Base-by-base conservation (phyloP, 2,329 filamentous ascomycete species). In the Cytospora piceae region DNA sequence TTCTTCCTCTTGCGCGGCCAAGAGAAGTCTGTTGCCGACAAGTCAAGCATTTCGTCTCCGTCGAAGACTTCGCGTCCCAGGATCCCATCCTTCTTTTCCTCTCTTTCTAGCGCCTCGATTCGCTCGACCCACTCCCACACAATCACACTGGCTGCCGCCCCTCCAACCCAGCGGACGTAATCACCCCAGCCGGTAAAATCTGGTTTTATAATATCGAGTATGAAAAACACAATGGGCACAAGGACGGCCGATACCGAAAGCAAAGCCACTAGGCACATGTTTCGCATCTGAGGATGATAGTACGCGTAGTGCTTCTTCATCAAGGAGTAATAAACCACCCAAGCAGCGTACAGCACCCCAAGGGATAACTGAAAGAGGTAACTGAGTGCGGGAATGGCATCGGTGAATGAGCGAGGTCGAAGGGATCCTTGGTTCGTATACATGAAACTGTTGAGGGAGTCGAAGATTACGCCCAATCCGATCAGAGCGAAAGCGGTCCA, bases 71-170 rank as follows among this genome's bases (percentile, higher is more conserved):
- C 94, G 69, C 94, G 84, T 4, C 94, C 94, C 1, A 97, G 79
- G 63, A 97, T 96, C 0, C 94, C 94, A 71, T 96, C 93, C 77
- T 96, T 96, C 77, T 94, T 93, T 75, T 97, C 93, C 76, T 97
- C 93, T 70, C 94, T 87, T 79, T 97, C 94, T 68, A 97, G 78
- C 0, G 93, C 92, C 76, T 97, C 94, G 58, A 97, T 97, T 31
- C 94, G 86, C 77, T 97, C 94, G 3, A 97, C 94, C 94, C 94
- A 97, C 77, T 97, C 94, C 94, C 94, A 97, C 2, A 97, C 94
- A 27, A 97, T 92, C n/a, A 97, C 94, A 77, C 93, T 96, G 32
- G 94, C 94, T 1, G 93, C 93, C 0, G 94, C 93, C 1, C 93
- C 93, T 57, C 94, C 94, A n/a, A 97, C 94, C 94, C 94, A 97